Conservation (phyloP, 2,329 filamentous ascomycete species). For the Aspergillus sp. region DNA sequence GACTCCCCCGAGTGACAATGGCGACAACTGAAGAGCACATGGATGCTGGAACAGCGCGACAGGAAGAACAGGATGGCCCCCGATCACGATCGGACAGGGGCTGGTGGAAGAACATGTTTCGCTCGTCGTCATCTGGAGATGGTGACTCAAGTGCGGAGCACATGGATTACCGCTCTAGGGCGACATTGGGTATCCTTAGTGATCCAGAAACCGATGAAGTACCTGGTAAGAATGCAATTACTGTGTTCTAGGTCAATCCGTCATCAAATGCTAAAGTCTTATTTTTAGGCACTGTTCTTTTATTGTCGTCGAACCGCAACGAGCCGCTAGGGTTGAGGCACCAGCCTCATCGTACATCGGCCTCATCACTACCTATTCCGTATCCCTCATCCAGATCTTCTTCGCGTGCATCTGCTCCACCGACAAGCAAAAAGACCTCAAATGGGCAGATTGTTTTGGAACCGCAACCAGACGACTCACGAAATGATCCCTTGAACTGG, state of each 20-base stretch:
- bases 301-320: slow-evolving; percentile 61
- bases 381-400: slow-evolving; percentile 42
- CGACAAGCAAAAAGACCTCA: slow-evolving; percentile 68
- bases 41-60: background rate
- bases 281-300: slow-evolving; percentile 57
- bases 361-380: slow-evolving; percentile 54
- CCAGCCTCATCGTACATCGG: slow-evolving; percentile 61
- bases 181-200: slow-evolving; percentile 77
- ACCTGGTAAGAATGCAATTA: slow-evolving; percentile 60
- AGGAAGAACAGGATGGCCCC: background rate
- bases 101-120: slow-evolving; percentile 23
- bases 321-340: slow-evolving; percentile 61
- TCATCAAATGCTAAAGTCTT: background rate
- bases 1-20: background rate
- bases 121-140: slow-evolving; percentile 7
- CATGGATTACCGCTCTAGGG: slow-evolving; percentile 42
- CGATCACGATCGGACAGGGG: background rate
- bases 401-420: slow-evolving; percentile 31
- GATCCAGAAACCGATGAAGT: slow-evolving; percentile 81
- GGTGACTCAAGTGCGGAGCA: slow-evolving; percentile 15
- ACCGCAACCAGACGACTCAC: slow-evolving; percentile 86
- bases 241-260: background rate
- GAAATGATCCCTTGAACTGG: slow-evolving; percentile 94
- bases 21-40: slow-evolving; percentile 3
- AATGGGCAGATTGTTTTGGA: slow-evolving; percentile 85